Conservation (phyloP, 1,284 basidiomycete species). For the Pseudozyma tsukubaensis region DNA sequence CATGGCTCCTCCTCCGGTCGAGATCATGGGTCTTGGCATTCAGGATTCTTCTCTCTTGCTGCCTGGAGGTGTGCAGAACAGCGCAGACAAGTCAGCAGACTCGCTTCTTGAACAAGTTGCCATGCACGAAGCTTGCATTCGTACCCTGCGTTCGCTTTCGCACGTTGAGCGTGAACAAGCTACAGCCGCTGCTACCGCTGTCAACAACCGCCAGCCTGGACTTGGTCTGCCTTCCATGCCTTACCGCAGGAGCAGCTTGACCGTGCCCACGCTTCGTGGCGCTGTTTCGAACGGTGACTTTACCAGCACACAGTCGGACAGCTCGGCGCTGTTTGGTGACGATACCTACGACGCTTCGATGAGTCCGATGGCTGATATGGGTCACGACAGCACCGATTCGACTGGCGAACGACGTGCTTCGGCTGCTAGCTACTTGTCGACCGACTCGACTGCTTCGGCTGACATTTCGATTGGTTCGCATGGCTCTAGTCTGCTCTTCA, state of each 20-base stretch:
- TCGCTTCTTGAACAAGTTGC: constrained; percentile 42
- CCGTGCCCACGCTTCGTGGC: constrained; percentile 9
- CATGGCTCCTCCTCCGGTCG: constrained; percentile 7
- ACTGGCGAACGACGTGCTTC: constrained; percentile 19
- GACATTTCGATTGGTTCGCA: constrained; percentile 33
- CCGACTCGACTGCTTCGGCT: constrained; percentile 32
- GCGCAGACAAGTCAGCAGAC: constrained; percentile 22
- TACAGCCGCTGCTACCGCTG: constrained; percentile 14
- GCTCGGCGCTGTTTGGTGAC: constrained; percentile 24
- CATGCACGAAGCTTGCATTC: constrained; percentile 43
- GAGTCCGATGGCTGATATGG: constrained; percentile 45
- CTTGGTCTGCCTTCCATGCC: constrained; percentile 17
- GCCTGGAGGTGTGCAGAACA: constrained; percentile 6
- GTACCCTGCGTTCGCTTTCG: constrained; percentile 16
- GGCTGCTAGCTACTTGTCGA: constrained; percentile 33
- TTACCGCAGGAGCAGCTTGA: constrained; percentile 19
- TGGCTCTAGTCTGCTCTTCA: constrained; percentile 37
- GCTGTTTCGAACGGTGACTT: constrained; percentile 25
- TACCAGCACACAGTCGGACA: constrained; percentile 21
- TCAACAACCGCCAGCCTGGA: constrained; percentile 6
- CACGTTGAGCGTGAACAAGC: constrained; percentile 29
- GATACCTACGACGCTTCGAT: constrained; percentile 27
- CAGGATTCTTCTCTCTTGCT: constrained; percentile 16
- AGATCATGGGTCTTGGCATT: constrained; percentile 42
- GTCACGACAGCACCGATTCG: constrained; percentile 10